Percentiles rank a stretch among this genome's conserved stretches.
These are phyloP conservation scores for Phytophthora macrochlamydospora DNA, from an alignment of 352 stramenopile genomes.

Conservation along the genomic window DNA sequence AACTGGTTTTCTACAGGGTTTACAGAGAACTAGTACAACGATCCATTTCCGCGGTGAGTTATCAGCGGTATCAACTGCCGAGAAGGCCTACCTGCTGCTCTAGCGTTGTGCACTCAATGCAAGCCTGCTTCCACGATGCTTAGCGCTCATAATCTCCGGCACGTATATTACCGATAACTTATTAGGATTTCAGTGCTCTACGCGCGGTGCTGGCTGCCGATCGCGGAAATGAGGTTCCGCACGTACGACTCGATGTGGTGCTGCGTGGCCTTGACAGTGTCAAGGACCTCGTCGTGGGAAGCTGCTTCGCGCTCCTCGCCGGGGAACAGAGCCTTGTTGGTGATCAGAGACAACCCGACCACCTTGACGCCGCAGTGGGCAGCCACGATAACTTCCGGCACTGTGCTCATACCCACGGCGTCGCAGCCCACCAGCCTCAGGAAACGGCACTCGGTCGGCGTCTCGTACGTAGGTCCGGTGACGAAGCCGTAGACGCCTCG, in stretches of 20 bases:
- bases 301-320: slow-evolving; percentile 83
- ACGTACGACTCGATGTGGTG: slow-evolving; percentile 49
- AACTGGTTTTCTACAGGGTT: background rate
- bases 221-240: slow-evolving; percentile 38
- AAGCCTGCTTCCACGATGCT: background rate
- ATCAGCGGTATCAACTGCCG: background rate
- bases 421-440: slow-evolving; percentile 93
- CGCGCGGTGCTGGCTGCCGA: slow-evolving; percentile 27
- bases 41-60: background rate
- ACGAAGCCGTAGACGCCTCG: slow-evolving; percentile 96
- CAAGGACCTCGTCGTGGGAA: slow-evolving; percentile 94
- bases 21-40: background rate
- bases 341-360: slow-evolving; percentile 96
- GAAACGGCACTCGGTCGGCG: slow-evolving; percentile 93
- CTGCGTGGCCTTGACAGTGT: slow-evolving; percentile 83
- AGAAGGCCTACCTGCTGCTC: no score
- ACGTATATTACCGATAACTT: slow-evolving; percentile 19
- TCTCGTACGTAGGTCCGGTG: slow-evolving; percentile 97
- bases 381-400: slow-evolving; percentile 96
- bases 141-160: slow-evolving; percentile 5
- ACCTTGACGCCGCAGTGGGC: slow-evolving; percentile 95
- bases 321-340: slow-evolving; percentile 92
- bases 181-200: slow-evolving; percentile 15
- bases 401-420: slow-evolving; percentile 96
- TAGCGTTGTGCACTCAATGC: background rate